Percentiles rank a stretch among this genome's conserved stretches.
Conservation (phyloP, 192 early-diverging fungal genomes). For the Rhizoclosmatium globosum region DNA sequence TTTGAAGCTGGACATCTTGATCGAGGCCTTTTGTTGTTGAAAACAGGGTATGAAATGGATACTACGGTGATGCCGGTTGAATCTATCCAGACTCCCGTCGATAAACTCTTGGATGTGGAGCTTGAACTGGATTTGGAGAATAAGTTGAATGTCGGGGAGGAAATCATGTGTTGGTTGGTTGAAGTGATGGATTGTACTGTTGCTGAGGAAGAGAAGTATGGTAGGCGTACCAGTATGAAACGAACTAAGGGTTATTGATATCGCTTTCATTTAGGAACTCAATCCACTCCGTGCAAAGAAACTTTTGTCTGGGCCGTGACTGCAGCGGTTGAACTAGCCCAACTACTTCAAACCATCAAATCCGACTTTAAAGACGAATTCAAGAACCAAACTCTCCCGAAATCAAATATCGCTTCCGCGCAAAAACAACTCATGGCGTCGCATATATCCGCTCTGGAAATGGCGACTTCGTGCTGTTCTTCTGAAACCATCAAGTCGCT, state of each 20-base stretch:
- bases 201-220: constrained; percentile 32
- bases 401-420: neutral
- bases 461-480: constrained; percentile 17
- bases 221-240: neutral
- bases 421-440: constrained; percentile 17
- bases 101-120: constrained; percentile 31
- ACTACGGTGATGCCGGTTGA: neutral
- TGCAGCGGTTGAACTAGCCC: neutral
- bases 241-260: no score
- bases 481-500: constrained; percentile 17
- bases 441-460: constrained; percentile 17
- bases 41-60: constrained; percentile 36
- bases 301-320: neutral
- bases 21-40: constrained; percentile 35
- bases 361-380: neutral
- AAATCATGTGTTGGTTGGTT: constrained; percentile 45
- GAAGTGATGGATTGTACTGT: constrained; percentile 44
- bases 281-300: neutral
- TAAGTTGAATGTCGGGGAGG: constrained; percentile 41
- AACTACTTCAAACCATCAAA: neutral
- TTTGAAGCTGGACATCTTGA: constrained; percentile 51
- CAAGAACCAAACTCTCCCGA: neutral
- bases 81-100: constrained; percentile 33
- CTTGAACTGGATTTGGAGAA: constrained; percentile 14
- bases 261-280: no score